phyloP scores from a whole-genome alignment of 192 early-diverging fungal genomes.

The Hyaloraphidium curvatum region DNA sequence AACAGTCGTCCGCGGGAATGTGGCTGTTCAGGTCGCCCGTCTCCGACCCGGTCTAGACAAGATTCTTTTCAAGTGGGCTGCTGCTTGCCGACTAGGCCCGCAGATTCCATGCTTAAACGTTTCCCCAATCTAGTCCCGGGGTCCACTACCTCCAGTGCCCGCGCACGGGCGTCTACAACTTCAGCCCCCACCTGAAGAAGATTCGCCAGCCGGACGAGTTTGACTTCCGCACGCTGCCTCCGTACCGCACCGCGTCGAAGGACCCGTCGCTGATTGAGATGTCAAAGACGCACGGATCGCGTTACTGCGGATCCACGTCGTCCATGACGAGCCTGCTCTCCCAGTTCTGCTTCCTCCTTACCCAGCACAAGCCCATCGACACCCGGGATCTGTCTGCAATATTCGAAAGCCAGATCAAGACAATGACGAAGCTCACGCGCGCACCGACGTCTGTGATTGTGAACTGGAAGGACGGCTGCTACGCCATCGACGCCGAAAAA shows the following conservation, averaged over 20 bases:
- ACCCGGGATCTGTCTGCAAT: conserved; percentile 23
- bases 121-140: conserved; percentile 47
- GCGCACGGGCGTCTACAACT: conserved; percentile 52
- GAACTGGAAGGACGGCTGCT: conserved; percentile 46
- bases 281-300: conserved; percentile 23
- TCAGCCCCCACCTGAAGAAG: conserved; percentile 54
- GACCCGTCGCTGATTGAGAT: conserved; percentile 24
- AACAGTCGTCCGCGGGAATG: too few relatives aligned
- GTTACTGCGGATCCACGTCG: conserved; percentile 76
- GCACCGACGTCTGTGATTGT: conserved; percentile 50
- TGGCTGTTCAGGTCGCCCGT: too few relatives aligned
- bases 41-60: too few relatives aligned
- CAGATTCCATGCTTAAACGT: too few relatives aligned
- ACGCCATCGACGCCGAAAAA: conserved; percentile 74
- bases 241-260: conserved; percentile 59
- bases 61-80: too few relatives aligned
- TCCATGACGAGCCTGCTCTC: conserved; percentile 58
- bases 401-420: conserved; percentile 15
- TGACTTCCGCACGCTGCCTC: conserved; percentile 55
- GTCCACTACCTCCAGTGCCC: conserved; percentile 66
- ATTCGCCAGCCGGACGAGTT: conserved; percentile 65
- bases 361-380: conserved; percentile 38
- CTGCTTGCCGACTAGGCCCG: too few relatives aligned
- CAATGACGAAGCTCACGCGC: conserved; percentile 41
- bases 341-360: conserved; percentile 55